Conservation (phyloP, 345 rosid species). For the Boechera stricta region DNA sequence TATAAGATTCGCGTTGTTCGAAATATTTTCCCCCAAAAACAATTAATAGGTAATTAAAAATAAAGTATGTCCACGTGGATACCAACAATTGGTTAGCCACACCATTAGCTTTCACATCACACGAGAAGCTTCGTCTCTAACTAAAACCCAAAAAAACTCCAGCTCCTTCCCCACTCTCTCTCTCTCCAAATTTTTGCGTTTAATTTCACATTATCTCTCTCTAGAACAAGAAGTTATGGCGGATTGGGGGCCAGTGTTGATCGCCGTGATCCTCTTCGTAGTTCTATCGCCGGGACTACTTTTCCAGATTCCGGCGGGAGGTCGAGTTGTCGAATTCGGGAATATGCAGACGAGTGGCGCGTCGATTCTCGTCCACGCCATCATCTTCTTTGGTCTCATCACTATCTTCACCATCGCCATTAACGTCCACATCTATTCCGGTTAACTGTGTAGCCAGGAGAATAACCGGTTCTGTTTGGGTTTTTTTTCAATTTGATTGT, state of each 20-base stretch:
- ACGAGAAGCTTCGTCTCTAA: constrained; percentile 41
- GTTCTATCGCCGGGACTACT: constrained; percentile 58
- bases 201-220: constrained; percentile 31
- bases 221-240: constrained; percentile 45
- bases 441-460: constrained; percentile 21
- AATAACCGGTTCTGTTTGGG: constrained; percentile 1
- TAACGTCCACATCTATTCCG: constrained; percentile 59
- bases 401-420: constrained; percentile 63
- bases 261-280: constrained; percentile 63
- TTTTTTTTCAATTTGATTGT: constrained; percentile 13
- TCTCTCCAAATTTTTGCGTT: neutral
- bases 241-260: constrained; percentile 63
- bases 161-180: constrained; percentile 25
- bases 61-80: constrained; percentile 24
- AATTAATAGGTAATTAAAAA: neutral
- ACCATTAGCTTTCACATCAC: constrained; percentile 28
- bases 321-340: constrained; percentile 58
- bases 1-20: constrained; percentile 7
- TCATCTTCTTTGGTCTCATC: constrained; percentile 60
- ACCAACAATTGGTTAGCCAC: neutral
- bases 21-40: neutral
- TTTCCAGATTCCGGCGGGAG: constrained; percentile 59
- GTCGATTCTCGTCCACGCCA: constrained; percentile 56
- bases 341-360: constrained; percentile 65
- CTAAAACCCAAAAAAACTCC: constrained; percentile 14